Evolutionary conservation across 768 basidiomycete genomes (phyloP).

Genomic region (Suillus tomentosus): DNA sequence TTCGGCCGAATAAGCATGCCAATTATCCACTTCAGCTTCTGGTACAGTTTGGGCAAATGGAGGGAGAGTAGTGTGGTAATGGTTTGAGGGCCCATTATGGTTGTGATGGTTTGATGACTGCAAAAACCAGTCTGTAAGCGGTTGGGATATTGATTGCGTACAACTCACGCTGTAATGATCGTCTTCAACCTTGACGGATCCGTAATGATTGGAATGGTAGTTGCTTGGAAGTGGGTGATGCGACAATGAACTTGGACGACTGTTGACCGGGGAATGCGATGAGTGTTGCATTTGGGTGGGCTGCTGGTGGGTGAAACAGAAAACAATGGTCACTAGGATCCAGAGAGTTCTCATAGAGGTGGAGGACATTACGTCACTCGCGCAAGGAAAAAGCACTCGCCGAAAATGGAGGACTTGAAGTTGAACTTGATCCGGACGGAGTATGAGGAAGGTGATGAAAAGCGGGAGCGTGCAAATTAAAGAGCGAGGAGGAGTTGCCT

Average conservation of each 20-base stretch:
- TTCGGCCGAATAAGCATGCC: slow-evolving; percentile 69
- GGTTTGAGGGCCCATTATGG: slow-evolving; percentile 36
- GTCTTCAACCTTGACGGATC: slow-evolving; percentile 67
- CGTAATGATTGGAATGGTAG: slow-evolving; percentile 51
- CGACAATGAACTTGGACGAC: slow-evolving; percentile 45
- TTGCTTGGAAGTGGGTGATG: slow-evolving; percentile 42
- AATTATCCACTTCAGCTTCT: slow-evolving; percentile 52
- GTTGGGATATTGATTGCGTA: slow-evolving; percentile 11
- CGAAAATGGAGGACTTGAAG: slow-evolving; percentile 84
- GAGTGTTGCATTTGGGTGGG: slow-evolving; percentile 68
- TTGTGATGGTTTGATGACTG: slow-evolving; percentile 38
- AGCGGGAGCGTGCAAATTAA: slow-evolving; percentile 54
- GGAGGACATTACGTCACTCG: slow-evolving; percentile 29
- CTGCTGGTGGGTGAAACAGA: slow-evolving; percentile 51
- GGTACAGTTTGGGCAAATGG: slow-evolving; percentile 48
- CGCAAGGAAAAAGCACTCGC: slow-evolving; percentile 64
- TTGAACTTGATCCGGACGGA: slow-evolving; percentile 70
- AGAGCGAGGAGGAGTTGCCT: slow-evolving; percentile 43
- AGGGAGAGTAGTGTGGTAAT: slow-evolving; percentile 46
- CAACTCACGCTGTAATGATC: slow-evolving; percentile 55
- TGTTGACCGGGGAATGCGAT: slow-evolving; percentile 50
- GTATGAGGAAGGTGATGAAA: slow-evolving; percentile 69
- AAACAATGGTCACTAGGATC: slow-evolving; percentile 59
- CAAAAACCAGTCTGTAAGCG: neutral
- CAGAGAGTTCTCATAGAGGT: slow-evolving; percentile 40